Evolutionary conservation across 306 rosid species (phyloP).

Genomic region (Dryas octopetala): DNA sequence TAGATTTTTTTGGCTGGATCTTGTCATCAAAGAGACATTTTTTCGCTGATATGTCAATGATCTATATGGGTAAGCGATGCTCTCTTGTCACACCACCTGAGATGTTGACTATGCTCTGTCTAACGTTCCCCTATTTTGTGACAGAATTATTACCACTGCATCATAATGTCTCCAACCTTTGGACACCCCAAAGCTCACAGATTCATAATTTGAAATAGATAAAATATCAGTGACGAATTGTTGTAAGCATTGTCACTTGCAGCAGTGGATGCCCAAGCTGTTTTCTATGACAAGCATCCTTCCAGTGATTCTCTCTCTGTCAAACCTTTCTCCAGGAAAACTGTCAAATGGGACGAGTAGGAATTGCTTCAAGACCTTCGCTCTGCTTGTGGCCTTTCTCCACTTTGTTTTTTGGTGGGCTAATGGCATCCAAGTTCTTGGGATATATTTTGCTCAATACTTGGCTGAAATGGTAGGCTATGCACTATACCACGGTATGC

Average conservation of each 20-base stretch:
- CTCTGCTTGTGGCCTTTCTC: background rate
- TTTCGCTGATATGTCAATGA: background rate
- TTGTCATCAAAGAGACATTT: background rate
- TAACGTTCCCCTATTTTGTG: background rate
- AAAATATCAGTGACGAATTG: background rate
- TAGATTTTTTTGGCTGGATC: slow-evolving; percentile 12
- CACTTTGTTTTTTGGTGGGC: background rate
- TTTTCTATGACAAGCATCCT: background rate
- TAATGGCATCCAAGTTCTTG: background rate
- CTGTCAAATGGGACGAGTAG: background rate
- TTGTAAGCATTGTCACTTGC: background rate
- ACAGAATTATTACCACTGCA: background rate
- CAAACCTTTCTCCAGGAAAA: background rate
- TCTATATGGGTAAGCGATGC: slow-evolving; percentile 23
- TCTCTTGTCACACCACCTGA: background rate
- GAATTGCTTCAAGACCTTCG: background rate
- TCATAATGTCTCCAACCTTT: background rate
- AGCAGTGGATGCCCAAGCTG: background rate
- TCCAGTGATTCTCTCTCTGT: no score
- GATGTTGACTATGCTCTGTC: background rate
- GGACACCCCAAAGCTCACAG: background rate
- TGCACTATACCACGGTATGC: background rate
- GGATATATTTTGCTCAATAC: background rate
- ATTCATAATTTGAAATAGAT: background rate
- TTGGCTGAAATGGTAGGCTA: background rate